Evolutionary conservation across 2,329 filamentous ascomycete genomes (phyloP).

Genomic region (Delphinella strobiligena): DNA sequence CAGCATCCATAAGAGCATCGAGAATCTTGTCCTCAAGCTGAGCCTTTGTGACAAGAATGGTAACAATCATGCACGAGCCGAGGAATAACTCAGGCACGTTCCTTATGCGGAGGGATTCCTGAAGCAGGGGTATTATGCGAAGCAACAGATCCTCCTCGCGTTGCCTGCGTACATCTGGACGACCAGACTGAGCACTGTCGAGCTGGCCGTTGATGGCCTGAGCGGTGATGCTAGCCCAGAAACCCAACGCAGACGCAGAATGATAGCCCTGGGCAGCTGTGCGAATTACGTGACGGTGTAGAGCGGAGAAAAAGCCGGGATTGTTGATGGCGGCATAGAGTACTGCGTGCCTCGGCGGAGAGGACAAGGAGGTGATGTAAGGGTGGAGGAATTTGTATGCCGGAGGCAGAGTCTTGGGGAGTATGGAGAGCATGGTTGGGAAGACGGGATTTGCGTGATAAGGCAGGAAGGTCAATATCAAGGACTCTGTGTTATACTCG

Average conservation of each 20-base stretch:
- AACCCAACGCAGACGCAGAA: constrained; percentile 66
- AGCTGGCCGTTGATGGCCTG: constrained; percentile 77
- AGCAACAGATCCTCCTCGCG: constrained; percentile 69
- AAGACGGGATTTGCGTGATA: constrained; percentile 85
- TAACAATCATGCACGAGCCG: constrained; percentile 82
- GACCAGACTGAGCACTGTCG: constrained; percentile 63
- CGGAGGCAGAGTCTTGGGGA: constrained; percentile 61
- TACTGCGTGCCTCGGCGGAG: constrained; percentile 67
- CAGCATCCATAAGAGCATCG: constrained; percentile 81
- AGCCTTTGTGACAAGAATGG: constrained; percentile 74
- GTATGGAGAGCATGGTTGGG: constrained; percentile 71
- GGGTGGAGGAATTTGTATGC: constrained; percentile 77
- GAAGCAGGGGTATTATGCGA: constrained; percentile 55
- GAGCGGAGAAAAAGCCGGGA: constrained; percentile 57
- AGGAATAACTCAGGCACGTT: constrained; percentile 69
- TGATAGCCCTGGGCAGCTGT: constrained; percentile 61
- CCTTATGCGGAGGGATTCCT: constrained; percentile 64
- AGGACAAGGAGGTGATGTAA: constrained; percentile 66
- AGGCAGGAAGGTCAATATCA: constrained; percentile 80
- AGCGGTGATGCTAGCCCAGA: constrained; percentile 82
- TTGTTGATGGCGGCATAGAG: constrained; percentile 76
- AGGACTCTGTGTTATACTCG: constrained; percentile 69
- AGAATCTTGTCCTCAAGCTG: constrained; percentile 66
- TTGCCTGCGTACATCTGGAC: constrained; percentile 62
- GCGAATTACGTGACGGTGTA: constrained; percentile 70